Evolutionary conservation across 257 asterid genomes (phyloP).

Genomic region (Solanum microdontum): DNA sequence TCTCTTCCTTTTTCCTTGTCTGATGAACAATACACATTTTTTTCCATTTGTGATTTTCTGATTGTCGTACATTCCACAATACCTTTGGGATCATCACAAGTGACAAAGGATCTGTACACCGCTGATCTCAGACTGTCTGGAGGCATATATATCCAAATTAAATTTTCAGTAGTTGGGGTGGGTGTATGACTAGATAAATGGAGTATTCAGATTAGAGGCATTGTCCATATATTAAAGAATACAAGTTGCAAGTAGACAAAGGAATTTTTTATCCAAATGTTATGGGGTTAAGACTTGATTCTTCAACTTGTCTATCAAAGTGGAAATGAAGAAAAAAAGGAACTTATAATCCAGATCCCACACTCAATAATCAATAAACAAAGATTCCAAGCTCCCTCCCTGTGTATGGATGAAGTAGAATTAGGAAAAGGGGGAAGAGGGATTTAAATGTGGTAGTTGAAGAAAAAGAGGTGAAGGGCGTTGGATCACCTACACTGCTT

Average conservation of each 20-base stretch:
- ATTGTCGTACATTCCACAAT: conserved; percentile 44
- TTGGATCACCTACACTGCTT: not conserved
- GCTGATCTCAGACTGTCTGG: conserved; percentile 54
- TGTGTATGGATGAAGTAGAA: not conserved
- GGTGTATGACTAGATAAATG: too few species aligned
- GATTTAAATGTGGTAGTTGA: conserved; percentile 1
- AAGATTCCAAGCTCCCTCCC: not conserved
- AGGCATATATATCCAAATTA: conserved; percentile 17
- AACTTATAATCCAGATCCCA: not conserved
- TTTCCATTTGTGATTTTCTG: conserved; percentile 12
- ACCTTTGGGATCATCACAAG: conserved; percentile 68
- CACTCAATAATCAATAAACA: not conserved
- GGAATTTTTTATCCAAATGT: not conserved
- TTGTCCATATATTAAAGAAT: not conserved
- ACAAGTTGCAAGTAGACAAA: not conserved
- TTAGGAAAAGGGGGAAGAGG: not conserved
- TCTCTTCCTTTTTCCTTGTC: conserved; percentile 11
- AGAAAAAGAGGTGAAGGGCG: not conserved
- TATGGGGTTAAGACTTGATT: not conserved
- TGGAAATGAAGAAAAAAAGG: not conserved
- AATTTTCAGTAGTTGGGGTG: too few species aligned
- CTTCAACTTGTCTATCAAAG: not conserved
- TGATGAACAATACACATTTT: conserved; percentile 4
- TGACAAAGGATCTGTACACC: conserved; percentile 53
- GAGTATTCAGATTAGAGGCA: too few species aligned